Percentiles rank a stretch among this genome's conserved stretches.
Conservation (phyloP, 2,329 filamentous ascomycete species). For the Leptodontidium sp. region DNA sequence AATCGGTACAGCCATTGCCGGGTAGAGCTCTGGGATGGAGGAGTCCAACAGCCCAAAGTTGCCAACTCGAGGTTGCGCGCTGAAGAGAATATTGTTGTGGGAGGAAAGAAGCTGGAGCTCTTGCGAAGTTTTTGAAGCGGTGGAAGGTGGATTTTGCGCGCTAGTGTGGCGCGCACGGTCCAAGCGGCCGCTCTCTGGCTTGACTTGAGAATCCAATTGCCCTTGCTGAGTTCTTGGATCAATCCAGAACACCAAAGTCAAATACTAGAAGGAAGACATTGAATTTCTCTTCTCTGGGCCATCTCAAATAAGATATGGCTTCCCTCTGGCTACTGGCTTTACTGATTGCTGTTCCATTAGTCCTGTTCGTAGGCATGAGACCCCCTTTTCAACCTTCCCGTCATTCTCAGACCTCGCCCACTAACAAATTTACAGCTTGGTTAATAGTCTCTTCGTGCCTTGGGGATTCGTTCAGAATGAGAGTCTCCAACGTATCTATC, state of each 20-base stretch:
- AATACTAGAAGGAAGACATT: neutral
- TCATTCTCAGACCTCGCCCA: neutral
- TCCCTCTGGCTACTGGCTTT: conserved; percentile 38
- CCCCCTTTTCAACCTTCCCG: neutral
- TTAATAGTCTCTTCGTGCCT: conserved; percentile 48
- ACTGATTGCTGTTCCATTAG: conserved; percentile 38
- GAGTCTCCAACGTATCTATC: conserved; percentile 37
- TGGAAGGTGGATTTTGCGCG: conserved; percentile 6
- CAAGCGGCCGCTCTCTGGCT: conserved; percentile 11
- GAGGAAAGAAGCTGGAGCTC: conserved; percentile 5
- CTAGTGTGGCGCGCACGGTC: conserved; percentile 13
- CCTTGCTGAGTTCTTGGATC: neutral
- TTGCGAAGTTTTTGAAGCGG: conserved; percentile 12
- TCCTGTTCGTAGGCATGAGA: conserved; percentile 44
- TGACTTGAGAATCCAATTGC: neutral
- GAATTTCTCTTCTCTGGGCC: too few species aligned
- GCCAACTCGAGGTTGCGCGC: neutral
- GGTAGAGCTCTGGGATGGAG: neutral
- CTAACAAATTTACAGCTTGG: conserved; percentile 41
- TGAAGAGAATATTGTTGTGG: conserved; percentile 1
- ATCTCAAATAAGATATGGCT: conserved; percentile 17
- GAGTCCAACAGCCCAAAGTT: neutral
- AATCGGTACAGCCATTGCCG: neutral
- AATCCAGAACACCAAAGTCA: neutral
- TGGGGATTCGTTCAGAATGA: conserved; percentile 43